Percentiles rank a stretch among this genome's conserved stretches.
These are phyloP conservation scores for Pichia sp. DNA, from an alignment of 1,139 yeast species.

Conservation along the genomic window DNA sequence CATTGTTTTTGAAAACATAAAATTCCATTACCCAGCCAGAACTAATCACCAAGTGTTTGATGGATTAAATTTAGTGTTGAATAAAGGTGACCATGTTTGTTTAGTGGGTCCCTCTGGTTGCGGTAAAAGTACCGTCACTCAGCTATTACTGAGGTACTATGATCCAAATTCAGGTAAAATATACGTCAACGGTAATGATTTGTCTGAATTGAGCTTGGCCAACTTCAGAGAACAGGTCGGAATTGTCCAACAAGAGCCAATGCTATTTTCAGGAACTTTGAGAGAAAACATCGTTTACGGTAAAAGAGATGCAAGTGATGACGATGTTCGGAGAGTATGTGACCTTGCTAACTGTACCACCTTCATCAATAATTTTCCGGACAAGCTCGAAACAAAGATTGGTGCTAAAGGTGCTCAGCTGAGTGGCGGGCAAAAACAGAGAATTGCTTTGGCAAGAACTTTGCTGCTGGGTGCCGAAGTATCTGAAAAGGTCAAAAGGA, in stretches of 20 bases:
- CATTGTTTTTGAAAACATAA: constrained; percentile 61
- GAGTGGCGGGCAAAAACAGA: constrained; percentile 85
- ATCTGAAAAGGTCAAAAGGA: constrained; percentile 6
- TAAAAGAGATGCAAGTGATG: constrained; percentile 51
- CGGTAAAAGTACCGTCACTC: constrained; percentile 88
- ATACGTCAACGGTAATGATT: constrained; percentile 63
- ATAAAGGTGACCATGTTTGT: constrained; percentile 84
- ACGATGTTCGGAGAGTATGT: constrained; percentile 67
- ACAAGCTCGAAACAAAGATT: constrained; percentile 74
- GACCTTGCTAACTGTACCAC: constrained; percentile 70
- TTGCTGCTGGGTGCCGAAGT: constrained; percentile 45
- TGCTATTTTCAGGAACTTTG: constrained; percentile 81
- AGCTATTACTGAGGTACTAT: constrained; percentile 73
- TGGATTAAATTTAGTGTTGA: constrained; percentile 58
- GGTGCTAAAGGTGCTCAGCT: constrained; percentile 86
- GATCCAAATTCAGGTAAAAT: constrained; percentile 69
- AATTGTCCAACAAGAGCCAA: constrained; percentile 91
- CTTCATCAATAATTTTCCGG: constrained; percentile 74
- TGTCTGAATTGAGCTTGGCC: constrained; percentile 65
- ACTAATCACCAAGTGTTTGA: constrained; percentile 67
- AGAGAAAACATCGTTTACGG: constrained; percentile 86
- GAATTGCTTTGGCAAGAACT: constrained; percentile 81
- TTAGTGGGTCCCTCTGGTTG: constrained; percentile 98
- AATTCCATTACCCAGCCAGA: constrained; percentile 83
- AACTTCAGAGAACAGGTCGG: constrained; percentile 68